Evolutionary conservation across 2,329 filamentous ascomycete genomes (phyloP).

Genomic region (Phaeophleospora eucalypticola): DNA sequence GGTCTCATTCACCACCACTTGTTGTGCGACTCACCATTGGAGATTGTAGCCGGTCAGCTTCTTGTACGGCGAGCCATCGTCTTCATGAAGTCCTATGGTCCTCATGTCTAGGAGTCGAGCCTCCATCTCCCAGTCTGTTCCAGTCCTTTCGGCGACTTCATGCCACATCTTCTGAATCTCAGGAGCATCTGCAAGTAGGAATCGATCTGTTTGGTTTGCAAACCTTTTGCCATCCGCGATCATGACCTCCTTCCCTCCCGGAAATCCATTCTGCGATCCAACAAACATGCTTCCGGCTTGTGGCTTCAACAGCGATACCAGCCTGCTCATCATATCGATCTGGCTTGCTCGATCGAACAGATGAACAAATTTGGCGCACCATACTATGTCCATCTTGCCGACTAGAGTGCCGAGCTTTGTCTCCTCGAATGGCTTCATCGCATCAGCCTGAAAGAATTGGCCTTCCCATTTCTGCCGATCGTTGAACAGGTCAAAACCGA

Average conservation of each 20-base stretch:
- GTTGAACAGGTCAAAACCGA: conserved; percentile 11
- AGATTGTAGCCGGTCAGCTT: conserved; percentile 11
- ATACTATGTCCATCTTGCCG: conserved; percentile 12
- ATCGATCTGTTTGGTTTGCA: conserved; percentile 1
- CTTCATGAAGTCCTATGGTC: conserved; percentile 12
- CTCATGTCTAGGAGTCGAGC: conserved; percentile 11
- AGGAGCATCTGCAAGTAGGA: conserved; percentile 6
- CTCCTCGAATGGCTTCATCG: conserved; percentile 4
- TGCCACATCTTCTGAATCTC: conserved; percentile 11
- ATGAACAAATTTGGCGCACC: conserved; percentile 16
- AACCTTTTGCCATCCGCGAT: conserved; percentile 2
- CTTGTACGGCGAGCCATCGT: conserved; percentile 10
- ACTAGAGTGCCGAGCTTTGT: conserved; percentile 4
- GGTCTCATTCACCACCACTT: no score
- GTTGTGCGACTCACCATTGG: no score
- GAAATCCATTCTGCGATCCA: conserved; percentile 13
- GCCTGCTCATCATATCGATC: conserved; percentile 5
- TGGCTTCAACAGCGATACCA: conserved; percentile 9
- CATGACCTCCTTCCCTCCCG: conserved; percentile 4
- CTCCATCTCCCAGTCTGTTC: conserved; percentile 11
- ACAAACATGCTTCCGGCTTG: conserved; percentile 10
- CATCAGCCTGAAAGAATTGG: conserved; percentile 11
- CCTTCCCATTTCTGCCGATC: conserved; percentile 7
- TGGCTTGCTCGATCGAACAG: conserved; percentile 11
- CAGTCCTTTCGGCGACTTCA: conserved; percentile 9